Conservation (phyloP, 495 filamentous ascomycete genomes). For the Sporormia fimetaria region DNA sequence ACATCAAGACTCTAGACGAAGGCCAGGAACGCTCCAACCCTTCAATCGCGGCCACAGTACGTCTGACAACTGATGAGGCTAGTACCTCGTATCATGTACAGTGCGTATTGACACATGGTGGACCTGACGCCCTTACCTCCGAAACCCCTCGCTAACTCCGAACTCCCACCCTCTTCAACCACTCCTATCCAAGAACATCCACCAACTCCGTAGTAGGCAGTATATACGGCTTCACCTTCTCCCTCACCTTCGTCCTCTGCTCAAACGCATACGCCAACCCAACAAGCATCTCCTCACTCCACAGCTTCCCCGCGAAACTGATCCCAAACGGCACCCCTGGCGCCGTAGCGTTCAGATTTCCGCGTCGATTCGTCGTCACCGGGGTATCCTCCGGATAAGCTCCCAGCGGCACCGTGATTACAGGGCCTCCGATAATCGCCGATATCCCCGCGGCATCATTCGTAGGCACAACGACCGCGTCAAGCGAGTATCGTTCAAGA, state of each 20-base stretch:
- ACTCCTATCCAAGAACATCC: slow-evolving; percentile 30
- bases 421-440: slow-evolving; percentile 40
- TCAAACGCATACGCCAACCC: slow-evolving; percentile 60
- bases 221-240: slow-evolving; percentile 39
- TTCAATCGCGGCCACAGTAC: too few relatives aligned
- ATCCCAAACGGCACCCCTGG: slow-evolving; percentile 49
- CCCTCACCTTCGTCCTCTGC: slow-evolving; percentile 46
- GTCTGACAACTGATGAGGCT: too few relatives aligned
- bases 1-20: too few relatives aligned
- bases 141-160: too few relatives aligned
- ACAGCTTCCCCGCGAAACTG: slow-evolving; percentile 46
- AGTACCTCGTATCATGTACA: too few relatives aligned
- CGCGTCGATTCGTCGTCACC: slow-evolving; percentile 32
- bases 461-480: slow-evolving; percentile 44
- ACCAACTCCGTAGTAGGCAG: slow-evolving; percentile 35
- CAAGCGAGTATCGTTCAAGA: slow-evolving; percentile 36
- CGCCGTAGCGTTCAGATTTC: slow-evolving; percentile 35
- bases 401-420: slow-evolving; percentile 44
- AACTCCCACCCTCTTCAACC: too few relatives aligned
- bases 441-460: slow-evolving; percentile 35
- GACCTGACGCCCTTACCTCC: too few relatives aligned
- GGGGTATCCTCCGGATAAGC: slow-evolving; percentile 38
- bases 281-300: slow-evolving; percentile 45
- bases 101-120: too few relatives aligned
- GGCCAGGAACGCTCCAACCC: too few relatives aligned